Base-by-base conservation (phyloP, 2,329 filamentous ascomycete genomes). In the Exophiala alcalophila region DNA sequence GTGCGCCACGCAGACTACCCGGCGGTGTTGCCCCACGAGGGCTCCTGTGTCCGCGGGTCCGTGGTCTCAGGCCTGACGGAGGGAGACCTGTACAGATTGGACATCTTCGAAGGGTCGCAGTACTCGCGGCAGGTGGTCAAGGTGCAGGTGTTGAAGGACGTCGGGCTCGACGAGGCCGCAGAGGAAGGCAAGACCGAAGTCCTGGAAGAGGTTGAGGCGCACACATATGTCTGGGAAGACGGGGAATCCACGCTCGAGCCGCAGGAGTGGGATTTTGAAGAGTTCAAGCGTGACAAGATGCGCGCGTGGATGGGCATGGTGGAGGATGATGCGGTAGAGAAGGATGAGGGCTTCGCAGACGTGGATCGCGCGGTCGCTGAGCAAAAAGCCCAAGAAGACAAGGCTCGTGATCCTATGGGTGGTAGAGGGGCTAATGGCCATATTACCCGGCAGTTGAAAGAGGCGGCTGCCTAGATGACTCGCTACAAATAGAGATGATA, bases 241-340 rank as follows among this genome's bases (percentile, higher is more conserved):
- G 50, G 68, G 1, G 62, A 67, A 11, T 53, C 64, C 0, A 25
- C 58, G 0, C 66, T 97, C 12, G 87, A 94, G 63, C 70, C 77
- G 21, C 65, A 69, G 15, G 89, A 95, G 63, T 97, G 91, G 91
- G 86, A 94, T 62, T 92, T 89, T 67, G 80, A 83, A 33, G 80
- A 85, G 50, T 97, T 96, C 61, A 79, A 83, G 49, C 72, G 73
- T 56, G 82, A 92, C 49, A 94, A 89, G 69, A 69, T 84, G 73
- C 59, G 63, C 34, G 67, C 69, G 54, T 83, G 80, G 80, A 69
- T 74, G 46, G 73, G 69, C 9, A 18, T 54, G 29, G 44, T 25
- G n/a, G 32, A 36, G 14, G 36, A 31, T 11, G 63, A 58, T 0
- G 61, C 61, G 12, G 69, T 73, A 44, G 69, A 68, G 50, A 44